A percentile compares a stretch with the other conserved stretches of the same genome.
phyloP scores from a whole-genome alignment of 23 red algal species.

The Gracilariopsis chorda region DNA sequence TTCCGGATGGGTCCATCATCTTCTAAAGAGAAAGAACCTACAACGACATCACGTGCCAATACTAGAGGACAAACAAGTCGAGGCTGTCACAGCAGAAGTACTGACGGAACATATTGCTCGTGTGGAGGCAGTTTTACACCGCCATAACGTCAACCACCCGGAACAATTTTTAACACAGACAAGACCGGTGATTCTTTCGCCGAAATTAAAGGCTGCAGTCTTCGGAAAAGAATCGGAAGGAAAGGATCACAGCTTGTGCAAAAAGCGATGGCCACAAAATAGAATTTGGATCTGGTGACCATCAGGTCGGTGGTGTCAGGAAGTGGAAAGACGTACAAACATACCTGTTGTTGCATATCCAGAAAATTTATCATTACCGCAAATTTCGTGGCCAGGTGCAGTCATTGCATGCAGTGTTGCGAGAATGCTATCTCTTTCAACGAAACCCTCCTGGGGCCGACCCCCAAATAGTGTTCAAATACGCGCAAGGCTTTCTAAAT shows the following conservation, averaged over 20 bases:
- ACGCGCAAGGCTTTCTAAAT: not conserved
- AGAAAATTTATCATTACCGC: not conserved
- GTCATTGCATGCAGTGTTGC: not conserved
- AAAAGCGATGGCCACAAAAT: not conserved
- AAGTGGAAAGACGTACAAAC: not conserved
- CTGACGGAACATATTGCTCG: too few species aligned
- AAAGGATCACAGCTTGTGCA: not conserved
- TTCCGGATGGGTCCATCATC: too few species aligned
- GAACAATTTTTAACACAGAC: too few species aligned
- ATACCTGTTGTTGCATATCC: not conserved
- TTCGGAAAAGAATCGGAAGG: not conserved
- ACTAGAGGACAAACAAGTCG: too few species aligned
- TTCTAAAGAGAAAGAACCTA: too few species aligned
- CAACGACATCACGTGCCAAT: too few species aligned
- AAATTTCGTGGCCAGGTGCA: not conserved
- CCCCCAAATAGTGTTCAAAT: not conserved
- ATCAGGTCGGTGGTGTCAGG: not conserved
- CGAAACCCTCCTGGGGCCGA: not conserved
- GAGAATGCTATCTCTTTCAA: not conserved
- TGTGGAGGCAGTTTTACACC: too few species aligned
- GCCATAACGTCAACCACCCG: too few species aligned
- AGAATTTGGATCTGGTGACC: not conserved
- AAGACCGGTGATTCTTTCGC: too few species aligned
- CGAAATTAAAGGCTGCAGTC: too few species aligned
- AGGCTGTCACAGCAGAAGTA: too few species aligned